Conservation (phyloP, 2,329 filamentous ascomycete species). For the Phoma sp. region DNA sequence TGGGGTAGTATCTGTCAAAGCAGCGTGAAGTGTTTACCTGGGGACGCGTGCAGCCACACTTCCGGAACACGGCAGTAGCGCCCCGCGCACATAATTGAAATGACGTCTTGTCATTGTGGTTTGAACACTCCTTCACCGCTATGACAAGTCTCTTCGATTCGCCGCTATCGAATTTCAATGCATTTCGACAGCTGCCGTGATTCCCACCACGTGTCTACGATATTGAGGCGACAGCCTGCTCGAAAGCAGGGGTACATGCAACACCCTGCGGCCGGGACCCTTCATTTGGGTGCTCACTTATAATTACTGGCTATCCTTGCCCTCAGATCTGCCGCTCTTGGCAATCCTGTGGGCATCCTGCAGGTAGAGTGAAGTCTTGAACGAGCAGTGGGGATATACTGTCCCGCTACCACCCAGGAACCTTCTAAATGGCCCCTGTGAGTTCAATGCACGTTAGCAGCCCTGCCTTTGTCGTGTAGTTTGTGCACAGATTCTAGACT, state of each 20-base stretch:
- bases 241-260: not conserved
- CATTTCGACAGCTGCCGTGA: not conserved
- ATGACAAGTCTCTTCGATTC: slow-evolving; percentile 6
- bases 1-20: not conserved
- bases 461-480: not conserved
- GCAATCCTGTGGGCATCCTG: slow-evolving; percentile 19
- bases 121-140: not conserved
- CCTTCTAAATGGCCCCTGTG: not conserved
- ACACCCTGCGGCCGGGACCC: not conserved
- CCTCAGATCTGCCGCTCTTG: slow-evolving; percentile 25
- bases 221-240: not conserved
- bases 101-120: slow-evolving; percentile 7
- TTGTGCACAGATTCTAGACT: not conserved
- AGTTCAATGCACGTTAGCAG: slow-evolving; percentile 8
- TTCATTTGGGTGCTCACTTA: not conserved
- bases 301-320: slow-evolving; percentile 15
- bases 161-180: not conserved
- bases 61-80: slow-evolving; percentile 12
- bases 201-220: slow-evolving; percentile 3
- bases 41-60: slow-evolving; percentile 16
- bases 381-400: slow-evolving; percentile 5
- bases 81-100: slow-evolving; percentile 8
- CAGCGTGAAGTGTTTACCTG: slow-evolving; percentile 6
- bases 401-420: slow-evolving; percentile 5
- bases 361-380: slow-evolving; percentile 4